Evolutionary conservation across 2,329 filamentous ascomycete genomes (phyloP).

Genomic region (Hawksworthiomyces lignivorus): DNA sequence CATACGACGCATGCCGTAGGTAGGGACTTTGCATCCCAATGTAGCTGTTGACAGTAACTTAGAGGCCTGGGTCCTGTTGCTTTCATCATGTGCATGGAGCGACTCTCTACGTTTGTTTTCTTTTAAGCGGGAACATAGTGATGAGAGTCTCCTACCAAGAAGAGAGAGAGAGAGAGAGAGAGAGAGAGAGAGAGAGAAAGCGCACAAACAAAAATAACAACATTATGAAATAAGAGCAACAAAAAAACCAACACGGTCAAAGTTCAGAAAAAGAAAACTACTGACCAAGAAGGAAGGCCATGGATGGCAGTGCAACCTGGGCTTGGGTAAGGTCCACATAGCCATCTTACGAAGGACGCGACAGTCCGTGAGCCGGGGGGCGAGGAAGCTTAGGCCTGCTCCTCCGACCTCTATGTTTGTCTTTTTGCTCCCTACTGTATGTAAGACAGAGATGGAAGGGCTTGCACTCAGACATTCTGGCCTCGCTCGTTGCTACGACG

Average conservation of each 20-base stretch:
- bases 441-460: no score
- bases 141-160: no score
- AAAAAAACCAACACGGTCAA: not conserved
- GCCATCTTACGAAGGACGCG: not conserved
- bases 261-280: constrained; percentile 1
- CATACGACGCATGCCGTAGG: no score
- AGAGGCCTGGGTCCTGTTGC: no score
- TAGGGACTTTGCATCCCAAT: no score
- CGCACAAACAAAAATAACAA: constrained; percentile 2
- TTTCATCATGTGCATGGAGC: no score
- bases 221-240: not conserved
- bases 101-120: no score
- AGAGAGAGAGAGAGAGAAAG: not conserved
- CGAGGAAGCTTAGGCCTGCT: not conserved
- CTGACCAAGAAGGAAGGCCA: no score
- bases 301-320: constrained; percentile 3
- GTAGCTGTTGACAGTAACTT: no score
- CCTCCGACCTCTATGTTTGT: not conserved
- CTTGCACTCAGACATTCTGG: not conserved
- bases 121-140: no score
- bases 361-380: constrained; percentile 5
- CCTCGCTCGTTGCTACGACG: not conserved
- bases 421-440: no score
- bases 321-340: not conserved
- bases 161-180: not conserved